Evolutionary conservation across 352 stramenopile genomes (phyloP), one percentile per base, ranked within the genome.

Genomic region (Elongisporangium prolatum): DNA sequence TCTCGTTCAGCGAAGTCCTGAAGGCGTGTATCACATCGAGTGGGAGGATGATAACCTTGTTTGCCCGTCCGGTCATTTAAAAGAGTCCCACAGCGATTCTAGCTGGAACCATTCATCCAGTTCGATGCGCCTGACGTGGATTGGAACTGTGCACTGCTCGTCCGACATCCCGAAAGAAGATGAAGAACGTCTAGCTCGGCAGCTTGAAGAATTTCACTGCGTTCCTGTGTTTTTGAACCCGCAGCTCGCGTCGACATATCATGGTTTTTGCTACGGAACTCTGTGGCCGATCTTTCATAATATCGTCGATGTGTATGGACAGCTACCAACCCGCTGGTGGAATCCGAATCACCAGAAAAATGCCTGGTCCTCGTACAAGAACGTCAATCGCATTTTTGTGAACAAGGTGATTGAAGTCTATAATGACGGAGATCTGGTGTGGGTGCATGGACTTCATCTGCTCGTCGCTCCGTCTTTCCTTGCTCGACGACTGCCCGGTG

Each of bases 241-340:
- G 24, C 69, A 75, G 18, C 65, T 99, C 17, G 76, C 71, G 13
- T 71, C 89, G 22, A 96, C 84, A 24, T 96, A 93, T 59, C 95
- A 98, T 71, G 85, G 86, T 38, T 99, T 98, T 70, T 99, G 97
- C 77, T 98, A 99, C 68, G 91, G 93, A 20, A 96, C 98, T 21
- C 77, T 99, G 11, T 99, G 96, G 97, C 96, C 96, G 8, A 90
- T 99, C 44, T 95, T 99, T 61, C 97, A 99, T 78, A 98, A 99
- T 74, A 95, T 98, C n/a, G 90, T 98, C n/a, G 97, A 98, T 58
- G 90, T 99, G 2, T 99, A 99, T 55, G 83, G 83, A 1, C 71
- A 74, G 8, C 56, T 95, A 34, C 83, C 83, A 25, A 93, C 81
- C 8, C 81, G 85, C 20, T 95, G 85, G 85, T 93, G 83, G 83